These are phyloP conservation scores for Ophiostoma sp. DNA, from an alignment of 2,329 filamentous ascomycete species.

Conservation along the genomic window DNA sequence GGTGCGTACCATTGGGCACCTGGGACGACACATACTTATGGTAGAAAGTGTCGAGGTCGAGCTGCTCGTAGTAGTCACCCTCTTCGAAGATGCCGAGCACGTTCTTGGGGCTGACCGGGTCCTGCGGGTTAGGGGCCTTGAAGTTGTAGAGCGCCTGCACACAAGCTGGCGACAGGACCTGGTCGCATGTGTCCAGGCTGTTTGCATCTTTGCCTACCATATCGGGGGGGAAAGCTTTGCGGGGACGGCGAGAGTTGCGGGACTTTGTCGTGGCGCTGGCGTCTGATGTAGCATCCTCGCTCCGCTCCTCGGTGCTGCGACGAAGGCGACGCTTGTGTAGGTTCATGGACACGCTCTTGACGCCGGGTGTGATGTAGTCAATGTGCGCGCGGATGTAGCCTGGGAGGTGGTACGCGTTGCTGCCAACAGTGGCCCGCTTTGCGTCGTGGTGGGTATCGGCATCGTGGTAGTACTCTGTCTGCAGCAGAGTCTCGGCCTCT, in stretches of 20 bases:
- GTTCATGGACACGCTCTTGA: conserved; percentile 27
- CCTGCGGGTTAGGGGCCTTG: conserved; percentile 18
- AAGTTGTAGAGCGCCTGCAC: conserved; percentile 11
- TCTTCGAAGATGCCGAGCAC: conserved; percentile 31
- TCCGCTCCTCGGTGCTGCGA: background rate
- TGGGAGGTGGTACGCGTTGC: conserved; percentile 41
- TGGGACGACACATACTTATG: conserved; percentile 25
- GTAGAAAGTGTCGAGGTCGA: conserved; percentile 28
- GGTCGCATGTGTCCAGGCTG: conserved; percentile 22
- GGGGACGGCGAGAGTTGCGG: conserved; percentile 7
- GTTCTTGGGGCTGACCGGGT: conserved; percentile 23
- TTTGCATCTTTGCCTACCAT: conserved; percentile 10
- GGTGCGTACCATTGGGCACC: conserved; percentile 30
- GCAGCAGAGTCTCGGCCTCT: conserved; percentile 29
- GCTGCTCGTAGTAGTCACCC: conserved; percentile 30
- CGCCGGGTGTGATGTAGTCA: conserved; percentile 53
- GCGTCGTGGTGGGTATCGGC: conserved; percentile 26
- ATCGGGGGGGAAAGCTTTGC: conserved; percentile 13
- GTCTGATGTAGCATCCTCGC: background rate
- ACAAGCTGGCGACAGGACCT: conserved; percentile 22
- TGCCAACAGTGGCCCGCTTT: conserved; percentile 26
- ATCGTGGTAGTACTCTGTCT: conserved; percentile 29
- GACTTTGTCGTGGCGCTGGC: conserved; percentile 11
- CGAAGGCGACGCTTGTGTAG: conserved; percentile 36
- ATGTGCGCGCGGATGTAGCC: conserved; percentile 43